Conservation (phyloP, 192 early-diverging fungal genomes). For the Geosiphon pyriformis region DNA sequence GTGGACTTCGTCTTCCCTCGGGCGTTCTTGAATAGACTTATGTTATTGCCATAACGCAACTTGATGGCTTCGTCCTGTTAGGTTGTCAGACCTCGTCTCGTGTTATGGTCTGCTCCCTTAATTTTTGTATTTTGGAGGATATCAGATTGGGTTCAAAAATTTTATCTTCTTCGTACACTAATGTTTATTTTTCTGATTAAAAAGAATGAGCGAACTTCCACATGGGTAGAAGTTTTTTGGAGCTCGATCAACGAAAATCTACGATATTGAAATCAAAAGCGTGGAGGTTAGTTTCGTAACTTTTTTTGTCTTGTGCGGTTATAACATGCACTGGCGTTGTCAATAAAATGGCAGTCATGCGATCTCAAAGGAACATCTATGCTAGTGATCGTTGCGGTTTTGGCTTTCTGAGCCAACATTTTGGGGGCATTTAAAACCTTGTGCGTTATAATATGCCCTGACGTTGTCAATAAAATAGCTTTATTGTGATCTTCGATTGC, state of each 20-base stretch:
- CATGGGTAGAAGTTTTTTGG: constrained; percentile 5
- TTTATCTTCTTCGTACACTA: constrained; percentile 12
- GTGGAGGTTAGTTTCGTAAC: constrained; percentile 13
- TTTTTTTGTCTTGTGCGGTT: too few relatives aligned
- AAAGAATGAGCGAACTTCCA: constrained; percentile 23
- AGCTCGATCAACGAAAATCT: constrained; percentile 18
- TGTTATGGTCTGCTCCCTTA: constrained; percentile 27
- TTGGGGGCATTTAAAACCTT: too few relatives aligned
- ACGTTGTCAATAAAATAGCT: too few relatives aligned
- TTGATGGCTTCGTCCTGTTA: constrained; percentile 13
- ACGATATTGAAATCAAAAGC: not conserved
- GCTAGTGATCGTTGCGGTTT: too few relatives aligned
- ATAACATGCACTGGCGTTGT: too few relatives aligned
- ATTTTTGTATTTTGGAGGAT: not conserved
- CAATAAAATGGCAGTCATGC: too few relatives aligned
- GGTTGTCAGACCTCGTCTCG: constrained; percentile 18
- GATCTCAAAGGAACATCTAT: too few relatives aligned
- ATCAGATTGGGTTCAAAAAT: constrained; percentile 13
- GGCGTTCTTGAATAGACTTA: constrained; percentile 22
- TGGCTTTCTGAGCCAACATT: too few relatives aligned
- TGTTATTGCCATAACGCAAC: constrained; percentile 26
- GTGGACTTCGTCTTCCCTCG: constrained; percentile 22
- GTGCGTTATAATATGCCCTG: too few relatives aligned
- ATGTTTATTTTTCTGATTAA: constrained; percentile 18
- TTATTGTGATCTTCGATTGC: too few relatives aligned